Percentiles rank a stretch among this genome's conserved stretches.
These are phyloP conservation scores for Aspergillus carbonarius DNA, from an alignment of 2,329 filamentous ascomycete species.

Conservation along the genomic window DNA sequence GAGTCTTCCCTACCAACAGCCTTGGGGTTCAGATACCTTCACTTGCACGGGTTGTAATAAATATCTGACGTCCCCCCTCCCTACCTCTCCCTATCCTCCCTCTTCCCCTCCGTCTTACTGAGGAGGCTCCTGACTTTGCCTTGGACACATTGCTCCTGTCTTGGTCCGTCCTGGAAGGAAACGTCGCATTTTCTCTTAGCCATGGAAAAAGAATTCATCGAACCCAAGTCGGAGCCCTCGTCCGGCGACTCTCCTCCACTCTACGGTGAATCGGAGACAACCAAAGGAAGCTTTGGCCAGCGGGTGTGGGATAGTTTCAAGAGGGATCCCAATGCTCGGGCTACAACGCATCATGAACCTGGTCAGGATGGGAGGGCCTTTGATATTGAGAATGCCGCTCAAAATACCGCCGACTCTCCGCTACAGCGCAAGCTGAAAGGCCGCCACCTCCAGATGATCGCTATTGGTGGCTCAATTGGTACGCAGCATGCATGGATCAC, in stretches of 20 bases:
- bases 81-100: too few species aligned
- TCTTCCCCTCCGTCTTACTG: not conserved
- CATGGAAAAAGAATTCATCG: slow-evolving; percentile 37
- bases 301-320: slow-evolving; percentile 46
- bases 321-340: slow-evolving; percentile 44
- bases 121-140: not conserved
- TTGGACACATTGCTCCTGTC: not conserved
- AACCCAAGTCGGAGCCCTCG: slow-evolving; percentile 24
- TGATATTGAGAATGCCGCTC: slow-evolving; percentile 62
- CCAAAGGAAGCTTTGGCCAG: slow-evolving; percentile 22
- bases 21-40: not conserved
- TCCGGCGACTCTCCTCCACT: slow-evolving; percentile 26
- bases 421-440: slow-evolving; percentile 76
- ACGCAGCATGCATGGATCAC: slow-evolving; percentile 17
- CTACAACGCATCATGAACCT: slow-evolving; percentile 32
- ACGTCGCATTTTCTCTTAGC: not conserved
- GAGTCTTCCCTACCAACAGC: not conserved
- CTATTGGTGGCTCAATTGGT: slow-evolving; percentile 89
- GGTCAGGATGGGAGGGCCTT: slow-evolving; percentile 57
- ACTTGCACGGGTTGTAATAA: not conserved
- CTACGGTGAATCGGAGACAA: slow-evolving; percentile 32
- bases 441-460: slow-evolving; percentile 94
- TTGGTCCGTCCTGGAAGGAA: not conserved
- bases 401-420: slow-evolving; percentile 68
- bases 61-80: not conserved